Evolutionary conservation across 2,329 filamentous ascomycete species (phyloP).

Genomic region (Fusarium albidum): DNA sequence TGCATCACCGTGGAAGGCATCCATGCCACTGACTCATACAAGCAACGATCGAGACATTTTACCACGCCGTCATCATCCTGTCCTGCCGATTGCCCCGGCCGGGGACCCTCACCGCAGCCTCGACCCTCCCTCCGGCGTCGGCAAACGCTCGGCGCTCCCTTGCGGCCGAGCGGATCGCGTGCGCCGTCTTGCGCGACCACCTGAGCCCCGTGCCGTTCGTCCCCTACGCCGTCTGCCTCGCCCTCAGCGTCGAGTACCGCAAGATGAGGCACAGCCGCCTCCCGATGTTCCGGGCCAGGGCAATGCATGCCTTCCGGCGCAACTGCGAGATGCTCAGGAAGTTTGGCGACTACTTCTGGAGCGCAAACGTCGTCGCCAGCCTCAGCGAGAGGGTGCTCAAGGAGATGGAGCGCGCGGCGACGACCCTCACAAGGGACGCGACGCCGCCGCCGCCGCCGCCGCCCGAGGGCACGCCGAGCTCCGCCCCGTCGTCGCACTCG

Average conservation of each 20-base stretch:
- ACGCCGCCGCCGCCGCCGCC: slow-evolving; percentile 41
- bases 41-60: slow-evolving; percentile 70
- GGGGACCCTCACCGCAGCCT: slow-evolving; percentile 49
- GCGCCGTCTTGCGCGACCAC: slow-evolving; percentile 60
- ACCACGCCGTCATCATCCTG: slow-evolving; percentile 70
- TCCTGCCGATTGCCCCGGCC: slow-evolving; percentile 63
- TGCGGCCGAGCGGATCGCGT: slow-evolving; percentile 65
- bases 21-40: slow-evolving; percentile 30
- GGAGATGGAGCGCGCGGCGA: slow-evolving; percentile 64
- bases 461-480: slow-evolving; percentile 32
- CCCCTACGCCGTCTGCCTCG: slow-evolving; percentile 68
- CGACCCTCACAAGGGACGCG: slow-evolving; percentile 50
- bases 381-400: slow-evolving; percentile 63
- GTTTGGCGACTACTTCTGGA: slow-evolving; percentile 66
- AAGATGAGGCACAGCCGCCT: slow-evolving; percentile 70
- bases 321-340: slow-evolving; percentile 62
- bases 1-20: neutral
- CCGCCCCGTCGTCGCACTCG: slow-evolving; percentile 25
- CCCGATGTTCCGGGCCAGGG: slow-evolving; percentile 65
- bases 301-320: slow-evolving; percentile 61
- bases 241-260: slow-evolving; percentile 68
- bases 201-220: slow-evolving; percentile 65
- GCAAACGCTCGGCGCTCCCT: slow-evolving; percentile 66
- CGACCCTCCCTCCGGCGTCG: slow-evolving; percentile 54
- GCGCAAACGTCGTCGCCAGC: slow-evolving; percentile 61